Percentiles rank a stretch among this genome's conserved stretches.
These are phyloP conservation scores for Pseudogymnoascus sp. DNA, from an alignment of 2,329 filamentous ascomycete genomes.

Conservation along the genomic window DNA sequence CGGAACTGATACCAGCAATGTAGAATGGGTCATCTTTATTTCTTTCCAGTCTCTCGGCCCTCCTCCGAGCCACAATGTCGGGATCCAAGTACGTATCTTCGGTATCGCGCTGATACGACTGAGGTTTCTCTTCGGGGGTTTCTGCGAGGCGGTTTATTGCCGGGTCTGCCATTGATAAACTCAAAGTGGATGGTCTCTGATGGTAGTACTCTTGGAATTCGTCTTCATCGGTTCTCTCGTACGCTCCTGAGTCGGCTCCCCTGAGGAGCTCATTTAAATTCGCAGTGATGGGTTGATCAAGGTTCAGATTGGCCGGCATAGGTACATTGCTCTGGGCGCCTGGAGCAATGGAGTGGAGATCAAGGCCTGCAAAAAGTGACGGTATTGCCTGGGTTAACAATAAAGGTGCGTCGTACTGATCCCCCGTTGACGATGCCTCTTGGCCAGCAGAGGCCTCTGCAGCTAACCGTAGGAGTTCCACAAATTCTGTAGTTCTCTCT, in stretches of 20 bases:
- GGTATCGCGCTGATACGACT: conserved; percentile 53
- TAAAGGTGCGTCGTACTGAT: conserved; percentile 64
- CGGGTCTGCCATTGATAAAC: conserved; percentile 44
- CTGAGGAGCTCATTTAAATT: conserved; percentile 62
- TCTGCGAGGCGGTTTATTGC: conserved; percentile 50
- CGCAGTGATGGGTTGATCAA: conserved; percentile 76
- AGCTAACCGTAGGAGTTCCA: conserved; percentile 81
- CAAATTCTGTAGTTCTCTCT: conserved; percentile 86
- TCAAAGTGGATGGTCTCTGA: conserved; percentile 43
- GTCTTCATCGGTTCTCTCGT: conserved; percentile 50
- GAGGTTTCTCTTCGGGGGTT: conserved; percentile 38
- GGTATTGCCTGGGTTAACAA: conserved; percentile 88
- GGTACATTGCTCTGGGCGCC: conserved; percentile 84
- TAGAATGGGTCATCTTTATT: conserved; percentile 96
- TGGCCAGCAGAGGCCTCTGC: conserved; percentile 72
- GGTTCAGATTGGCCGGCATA: conserved; percentile 65
- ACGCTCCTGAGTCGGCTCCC: conserved; percentile 44
- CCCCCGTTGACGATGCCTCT: conserved; percentile 47
- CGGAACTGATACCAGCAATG: conserved; percentile 53
- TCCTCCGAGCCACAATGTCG: conserved; percentile 67
- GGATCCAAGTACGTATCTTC: conserved; percentile 65
- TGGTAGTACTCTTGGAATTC: conserved; percentile 65
- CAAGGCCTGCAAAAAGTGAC: conserved; percentile 75
- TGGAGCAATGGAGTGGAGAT: conserved; percentile 82
- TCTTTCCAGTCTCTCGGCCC: conserved; percentile 70